Evolutionary conservation across 495 filamentous ascomycete species (phyloP).

Genomic region (Tuber microsphaerosporum): DNA sequence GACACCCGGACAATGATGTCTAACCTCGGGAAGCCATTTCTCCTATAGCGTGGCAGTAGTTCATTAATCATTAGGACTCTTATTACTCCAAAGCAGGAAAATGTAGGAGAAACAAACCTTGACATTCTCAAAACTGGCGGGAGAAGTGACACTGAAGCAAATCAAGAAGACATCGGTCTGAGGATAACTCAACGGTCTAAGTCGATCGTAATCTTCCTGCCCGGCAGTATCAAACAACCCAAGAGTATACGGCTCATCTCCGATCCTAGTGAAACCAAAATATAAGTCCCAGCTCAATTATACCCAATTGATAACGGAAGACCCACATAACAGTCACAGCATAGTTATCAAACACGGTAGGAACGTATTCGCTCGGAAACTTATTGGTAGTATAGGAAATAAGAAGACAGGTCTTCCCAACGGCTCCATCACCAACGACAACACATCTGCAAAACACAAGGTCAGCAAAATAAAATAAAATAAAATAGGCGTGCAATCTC

Average conservation of each 20-base stretch:
- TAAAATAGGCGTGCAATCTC: neutral
- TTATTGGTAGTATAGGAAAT: conserved; percentile 99
- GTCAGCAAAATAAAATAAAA: conserved; percentile 10
- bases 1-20: conserved; percentile 96
- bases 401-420: conserved; percentile 96
- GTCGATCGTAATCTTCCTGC: conserved; percentile 98
- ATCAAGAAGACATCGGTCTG: conserved; percentile 99
- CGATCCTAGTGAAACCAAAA: conserved; percentile 62
- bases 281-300: neutral
- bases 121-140: conserved; percentile 99
- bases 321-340: conserved; percentile 98
- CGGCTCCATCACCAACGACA: conserved; percentile 97
- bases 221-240: conserved; percentile 97
- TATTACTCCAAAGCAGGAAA: neutral
- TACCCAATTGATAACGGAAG: conserved; percentile 10
- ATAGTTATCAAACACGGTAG: conserved; percentile 99
- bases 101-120: conserved; percentile 35
- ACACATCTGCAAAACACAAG: conserved; percentile 62
- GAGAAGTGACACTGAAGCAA: conserved; percentile 96
- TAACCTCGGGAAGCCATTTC: conserved; percentile 98
- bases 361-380: conserved; percentile 98
- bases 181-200: conserved; percentile 91
- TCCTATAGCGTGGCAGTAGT: conserved; percentile 48
- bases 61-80: conserved; percentile 1
- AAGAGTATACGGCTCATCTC: conserved; percentile 95